Evolutionary conservation across 495 filamentous ascomycete genomes (phyloP), one percentile per base, ranked within the genome.

Genomic region (Chaetomium fimeti): DNA sequence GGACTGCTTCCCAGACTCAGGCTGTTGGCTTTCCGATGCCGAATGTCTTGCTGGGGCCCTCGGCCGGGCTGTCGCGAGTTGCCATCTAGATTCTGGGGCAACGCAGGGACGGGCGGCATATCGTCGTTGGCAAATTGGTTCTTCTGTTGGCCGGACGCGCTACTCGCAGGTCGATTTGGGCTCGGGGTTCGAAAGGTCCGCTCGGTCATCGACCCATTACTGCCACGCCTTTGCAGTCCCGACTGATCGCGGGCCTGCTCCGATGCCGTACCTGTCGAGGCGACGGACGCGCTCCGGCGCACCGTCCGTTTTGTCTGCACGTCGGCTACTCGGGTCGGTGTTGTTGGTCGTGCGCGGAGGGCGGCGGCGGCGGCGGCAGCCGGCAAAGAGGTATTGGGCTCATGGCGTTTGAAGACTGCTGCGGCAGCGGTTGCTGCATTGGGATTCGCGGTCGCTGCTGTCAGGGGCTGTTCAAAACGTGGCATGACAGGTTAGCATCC

Each of bases 281-380:
- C 88, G 54, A 81, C 71, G 11, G 91, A 95, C 27, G 80, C 77
- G 65, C 85, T 84, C 49, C 92, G 85, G 67, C 89, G 86, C 62
- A 87, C 68, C 72, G 91, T 94, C 61, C 92, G 89, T 75, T 92
- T 96, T 0, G 92, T 96, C 74, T 93, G 86, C 32, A 95, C 85
- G 77, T 92, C 84, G 69, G 85, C 90, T 45, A 96, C 87, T 22
- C 83, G 82, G 16, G 85, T 90, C 48, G 92, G 92, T 29, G 89
- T 88, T 36, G 86, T 85, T 7, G 91, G 86, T 66, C 87, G 85
- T 48, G 87, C 89, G 61, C 89, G 85, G 49, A 97, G 80, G 22
- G 92, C 92, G 22, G 92, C 86, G 11, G 91, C 91, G 3, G 92
- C 92, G 9, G 92, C 92, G 8, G 92, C 89, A 32, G 87, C 87